Evolutionary conservation across 495 filamentous ascomycete genomes (phyloP).

Genomic region (Bathelium albidoporum): DNA sequence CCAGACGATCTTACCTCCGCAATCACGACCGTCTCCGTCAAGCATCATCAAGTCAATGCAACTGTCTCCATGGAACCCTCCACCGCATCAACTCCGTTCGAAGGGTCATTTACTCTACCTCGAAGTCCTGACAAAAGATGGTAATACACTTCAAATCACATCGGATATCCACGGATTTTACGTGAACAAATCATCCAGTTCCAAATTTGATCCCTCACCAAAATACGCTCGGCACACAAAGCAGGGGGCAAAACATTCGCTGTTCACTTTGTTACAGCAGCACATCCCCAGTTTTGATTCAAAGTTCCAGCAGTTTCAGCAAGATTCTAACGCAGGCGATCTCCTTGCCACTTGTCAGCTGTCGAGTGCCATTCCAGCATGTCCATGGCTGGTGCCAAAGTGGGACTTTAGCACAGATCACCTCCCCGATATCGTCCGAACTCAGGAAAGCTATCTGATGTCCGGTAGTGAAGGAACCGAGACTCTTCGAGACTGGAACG

Average conservation of each 20-base stretch:
- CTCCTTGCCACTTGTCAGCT: slow-evolving; percentile 88
- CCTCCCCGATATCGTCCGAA: slow-evolving; percentile 70
- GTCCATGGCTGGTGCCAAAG: slow-evolving; percentile 76
- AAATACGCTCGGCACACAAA: slow-evolving; percentile 50
- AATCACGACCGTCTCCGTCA: slow-evolving; percentile 51
- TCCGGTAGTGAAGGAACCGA: slow-evolving; percentile 86
- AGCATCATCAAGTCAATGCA: slow-evolving; percentile 84
- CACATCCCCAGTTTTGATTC: slow-evolving; percentile 73
- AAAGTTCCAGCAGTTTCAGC: slow-evolving; percentile 64
- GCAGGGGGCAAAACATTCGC: slow-evolving; percentile 65
- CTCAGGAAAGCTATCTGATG: slow-evolving; percentile 87
- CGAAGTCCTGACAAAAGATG: slow-evolving; percentile 76
- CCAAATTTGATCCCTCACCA: slow-evolving; percentile 84
- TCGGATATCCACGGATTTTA: slow-evolving; percentile 90
- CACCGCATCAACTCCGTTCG: slow-evolving; percentile 79
- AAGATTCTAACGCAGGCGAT: slow-evolving; percentile 71
- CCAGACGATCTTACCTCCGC: slow-evolving; percentile 56
- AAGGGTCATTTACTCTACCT: slow-evolving; percentile 92
- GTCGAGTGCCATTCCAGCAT: slow-evolving; percentile 83
- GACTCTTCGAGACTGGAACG: slow-evolving; percentile 95
- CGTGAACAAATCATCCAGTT: slow-evolving; percentile 84
- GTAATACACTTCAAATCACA: slow-evolving; percentile 87
- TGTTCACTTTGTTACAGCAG: slow-evolving; percentile 65
- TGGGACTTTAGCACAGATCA: slow-evolving; percentile 44
- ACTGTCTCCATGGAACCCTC: slow-evolving; percentile 92